These are phyloP conservation scores for Trametopsis cervina DNA, from an alignment of 768 basidiomycete species.

Conservation along the genomic window DNA sequence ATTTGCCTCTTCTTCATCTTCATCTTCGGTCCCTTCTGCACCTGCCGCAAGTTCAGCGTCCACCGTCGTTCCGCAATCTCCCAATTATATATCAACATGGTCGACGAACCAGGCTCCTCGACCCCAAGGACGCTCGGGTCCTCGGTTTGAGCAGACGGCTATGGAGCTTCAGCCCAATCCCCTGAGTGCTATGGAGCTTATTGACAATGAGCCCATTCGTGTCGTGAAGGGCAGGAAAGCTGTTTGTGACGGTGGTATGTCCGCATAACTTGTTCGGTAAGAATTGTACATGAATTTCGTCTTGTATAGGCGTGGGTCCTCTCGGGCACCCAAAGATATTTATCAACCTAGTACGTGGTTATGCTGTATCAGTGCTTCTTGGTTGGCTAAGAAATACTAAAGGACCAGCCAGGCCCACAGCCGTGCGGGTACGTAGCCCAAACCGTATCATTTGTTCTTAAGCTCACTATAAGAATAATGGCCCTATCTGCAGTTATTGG, in stretches of 20 bases:
- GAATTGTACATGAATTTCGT: neutral
- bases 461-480: slow-evolving; percentile 1
- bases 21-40: slow-evolving; percentile 14
- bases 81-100: slow-evolving; percentile 82
- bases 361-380: neutral
- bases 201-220: slow-evolving; percentile 79
- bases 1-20: slow-evolving; percentile 19
- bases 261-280: neutral
- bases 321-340: slow-evolving; percentile 96
- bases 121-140: slow-evolving; percentile 48
- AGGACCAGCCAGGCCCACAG: slow-evolving; percentile 87
- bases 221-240: slow-evolving; percentile 80
- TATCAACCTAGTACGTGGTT: slow-evolving; percentile 77
- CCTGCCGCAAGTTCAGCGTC: slow-evolving; percentile 20
- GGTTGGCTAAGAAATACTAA: neutral
- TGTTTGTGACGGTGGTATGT: slow-evolving; percentile 86
- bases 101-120: slow-evolving; percentile 75
- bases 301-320: slow-evolving; percentile 72
- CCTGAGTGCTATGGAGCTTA: slow-evolving; percentile 85
- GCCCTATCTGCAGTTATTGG: slow-evolving; percentile 25
- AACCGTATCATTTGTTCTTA: slow-evolving; percentile 8
- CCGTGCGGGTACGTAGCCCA: slow-evolving; percentile 76
- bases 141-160: slow-evolving; percentile 89
- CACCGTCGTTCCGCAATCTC: slow-evolving; percentile 56
- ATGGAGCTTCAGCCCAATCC: slow-evolving; percentile 87